phyloP scores from a whole-genome alignment of 2,329 filamentous ascomycete species.

The Emmonsiellopsis sp. region DNA sequence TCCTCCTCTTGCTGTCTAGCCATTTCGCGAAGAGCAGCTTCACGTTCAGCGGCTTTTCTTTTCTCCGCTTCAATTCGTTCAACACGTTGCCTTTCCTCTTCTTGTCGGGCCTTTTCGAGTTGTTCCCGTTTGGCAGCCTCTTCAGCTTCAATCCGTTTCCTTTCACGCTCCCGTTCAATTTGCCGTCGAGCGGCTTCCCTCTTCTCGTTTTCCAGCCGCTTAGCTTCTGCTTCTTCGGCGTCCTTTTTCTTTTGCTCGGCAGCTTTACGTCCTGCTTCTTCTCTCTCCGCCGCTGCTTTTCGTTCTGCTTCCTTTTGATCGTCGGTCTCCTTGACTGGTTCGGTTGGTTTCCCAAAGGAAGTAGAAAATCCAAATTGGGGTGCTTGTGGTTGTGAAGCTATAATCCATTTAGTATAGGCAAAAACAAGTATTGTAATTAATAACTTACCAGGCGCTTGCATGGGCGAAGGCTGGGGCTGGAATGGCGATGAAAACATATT shows the following conservation, averaged over 20 bases:
- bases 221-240: slow-evolving; percentile 6
- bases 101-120: slow-evolving; percentile 7
- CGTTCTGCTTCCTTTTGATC: slow-evolving; percentile 3
- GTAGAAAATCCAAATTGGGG: not conserved
- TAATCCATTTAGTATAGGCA: not conserved
- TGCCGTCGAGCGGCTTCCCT: slow-evolving; percentile 3
- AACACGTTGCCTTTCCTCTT: not conserved
- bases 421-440: not conserved
- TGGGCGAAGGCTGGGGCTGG: not conserved
- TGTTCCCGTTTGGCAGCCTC: slow-evolving; percentile 6
- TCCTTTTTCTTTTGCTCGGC: slow-evolving; percentile 5
- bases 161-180: not conserved
- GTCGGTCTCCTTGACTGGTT: slow-evolving; percentile 2
- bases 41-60: slow-evolving; percentile 7
- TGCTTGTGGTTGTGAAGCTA: not conserved
- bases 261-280: not conserved
- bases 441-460: not conserved
- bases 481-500: not conserved
- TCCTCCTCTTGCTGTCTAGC: slow-evolving; percentile 9
- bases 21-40: slow-evolving; percentile 10
- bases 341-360: not conserved
- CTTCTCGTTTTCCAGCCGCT: slow-evolving; percentile 6
- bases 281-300: slow-evolving; percentile 1
- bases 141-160: slow-evolving; percentile 6
- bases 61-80: slow-evolving; percentile 1